Base-by-base conservation (phyloP, 2,329 filamentous ascomycete species). In the Ophiostoma novo-ulmi region DNA sequence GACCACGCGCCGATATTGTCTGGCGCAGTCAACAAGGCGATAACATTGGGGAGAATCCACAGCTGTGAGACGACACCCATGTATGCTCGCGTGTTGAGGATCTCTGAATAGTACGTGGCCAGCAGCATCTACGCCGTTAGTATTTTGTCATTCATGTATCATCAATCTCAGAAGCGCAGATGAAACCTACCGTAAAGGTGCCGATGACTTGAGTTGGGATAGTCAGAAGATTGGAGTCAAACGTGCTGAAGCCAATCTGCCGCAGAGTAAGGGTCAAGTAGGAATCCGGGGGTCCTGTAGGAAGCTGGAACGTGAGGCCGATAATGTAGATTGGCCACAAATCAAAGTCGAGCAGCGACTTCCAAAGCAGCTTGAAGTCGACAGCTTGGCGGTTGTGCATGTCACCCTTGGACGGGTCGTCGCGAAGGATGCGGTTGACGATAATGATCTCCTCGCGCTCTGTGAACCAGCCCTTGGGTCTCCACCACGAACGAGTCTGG, bases 361-460 rank as follows among this genome's bases (percentile, higher is more conserved):
- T 48, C 70, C 70, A 72, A 7, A 74, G 48, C 6, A 69, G 78
- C 13, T 74, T 78, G 0, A 80, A 81, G 0, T 83, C 85, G 69
- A 87, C 81, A 1, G 83, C 81, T 75, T 87, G 80, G 20, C 85
- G 83, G 73, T 87, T 87, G 75, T 87, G 83, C 83, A 88, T 87
- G 73, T 84, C 83, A 61, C 84, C 84, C 75, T 86, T 86, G 35
- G 82, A 81, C 3, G 86, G 86, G 73, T 88, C 87, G 71, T 89
- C 87, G 10, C 87, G 82, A 31, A 82, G 77, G 7, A 82, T 78
- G 1, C 63, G 63, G 8, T 69, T 58, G 68, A 82, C 83, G 0
- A 84, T 65, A 3, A 65, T 65, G 7, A 39, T 39, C 36, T 65
- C 35, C 31, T 65, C 31, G 11, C 31, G 31, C 63, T 38, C 63